Evolutionary conservation across 352 stramenopile species (phyloP).

Genomic region (Phytopythium montanum): DNA sequence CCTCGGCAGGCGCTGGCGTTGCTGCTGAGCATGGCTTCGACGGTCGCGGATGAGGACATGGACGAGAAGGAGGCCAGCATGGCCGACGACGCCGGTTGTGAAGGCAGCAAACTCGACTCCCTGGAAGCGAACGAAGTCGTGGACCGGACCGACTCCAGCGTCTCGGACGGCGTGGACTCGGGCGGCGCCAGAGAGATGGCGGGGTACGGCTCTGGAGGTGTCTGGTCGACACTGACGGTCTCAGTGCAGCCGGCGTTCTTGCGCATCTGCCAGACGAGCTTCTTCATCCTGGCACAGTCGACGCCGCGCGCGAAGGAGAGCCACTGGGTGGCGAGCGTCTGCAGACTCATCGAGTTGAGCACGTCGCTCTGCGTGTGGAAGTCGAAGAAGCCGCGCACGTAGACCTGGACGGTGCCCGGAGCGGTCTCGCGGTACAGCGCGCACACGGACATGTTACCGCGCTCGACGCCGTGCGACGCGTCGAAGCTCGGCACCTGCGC

Average conservation of each 20-base stretch:
- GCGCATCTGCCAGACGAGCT: conserved; percentile 41
- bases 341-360: conserved; percentile 33
- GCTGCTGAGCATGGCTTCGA: neutral
- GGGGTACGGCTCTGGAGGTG: neutral
- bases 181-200: neutral
- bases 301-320: conserved; percentile 24
- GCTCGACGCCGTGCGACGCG: conserved; percentile 29
- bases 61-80: neutral
- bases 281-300: conserved; percentile 46
- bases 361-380: conserved; percentile 38
- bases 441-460: conserved; percentile 50
- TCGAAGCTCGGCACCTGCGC: conserved; percentile 33
- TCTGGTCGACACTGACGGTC: conserved; percentile 3
- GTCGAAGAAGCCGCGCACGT: conserved; percentile 47
- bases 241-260: conserved; percentile 14
- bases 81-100: neutral
- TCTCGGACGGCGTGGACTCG: neutral
- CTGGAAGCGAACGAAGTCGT: neutral
- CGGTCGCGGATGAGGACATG: neutral
- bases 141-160: neutral
- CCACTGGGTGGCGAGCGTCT: conserved; percentile 31
- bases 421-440: conserved; percentile 42
- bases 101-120: neutral
- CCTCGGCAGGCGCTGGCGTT: conserved; percentile 8
- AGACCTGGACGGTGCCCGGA: conserved; percentile 39